Conservation (phyloP, 2,329 filamentous ascomycete genomes). For the Ampelomyces quisqualis region DNA sequence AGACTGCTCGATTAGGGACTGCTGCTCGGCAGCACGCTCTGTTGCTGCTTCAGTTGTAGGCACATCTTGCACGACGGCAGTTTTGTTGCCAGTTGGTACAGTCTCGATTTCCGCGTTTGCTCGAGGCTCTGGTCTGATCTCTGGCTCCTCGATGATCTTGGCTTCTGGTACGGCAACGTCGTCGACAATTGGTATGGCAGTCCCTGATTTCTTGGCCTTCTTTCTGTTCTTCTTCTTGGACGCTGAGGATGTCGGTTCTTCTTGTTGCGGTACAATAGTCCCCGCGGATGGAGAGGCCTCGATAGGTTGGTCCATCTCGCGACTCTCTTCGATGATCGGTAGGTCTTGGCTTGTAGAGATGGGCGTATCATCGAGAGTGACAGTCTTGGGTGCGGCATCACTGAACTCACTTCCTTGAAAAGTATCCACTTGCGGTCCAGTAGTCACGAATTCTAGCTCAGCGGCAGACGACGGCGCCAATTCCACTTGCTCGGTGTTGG, state of each 20-base stretch:
- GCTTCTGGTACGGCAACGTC: background rate
- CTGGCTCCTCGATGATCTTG: background rate
- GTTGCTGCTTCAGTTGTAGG: background rate
- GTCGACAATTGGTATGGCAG: slow-evolving; percentile 11
- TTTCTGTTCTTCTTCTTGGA: slow-evolving; percentile 30
- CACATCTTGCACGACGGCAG: background rate
- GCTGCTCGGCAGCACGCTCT: background rate
- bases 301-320: slow-evolving; percentile 3
- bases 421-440: background rate
- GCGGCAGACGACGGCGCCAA: slow-evolving; percentile 12
- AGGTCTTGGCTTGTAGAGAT: slow-evolving; percentile 1
- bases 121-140: background rate
- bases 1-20: background rate
- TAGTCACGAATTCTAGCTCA: slow-evolving; percentile 1
- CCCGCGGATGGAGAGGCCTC: slow-evolving; percentile 10
- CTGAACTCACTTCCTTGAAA: background rate
- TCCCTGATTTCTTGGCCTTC: slow-evolving; percentile 26
- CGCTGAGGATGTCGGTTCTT: slow-evolving; percentile 6
- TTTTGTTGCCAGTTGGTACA: background rate
- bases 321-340: background rate
- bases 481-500: background rate
- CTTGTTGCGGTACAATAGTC: slow-evolving; percentile 1
- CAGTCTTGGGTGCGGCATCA: background rate
- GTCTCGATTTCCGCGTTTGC: background rate
- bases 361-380: background rate